Evolutionary conservation across 371 early-diverging fungal species (phyloP).

Genomic region (Entomophthora muscae): DNA sequence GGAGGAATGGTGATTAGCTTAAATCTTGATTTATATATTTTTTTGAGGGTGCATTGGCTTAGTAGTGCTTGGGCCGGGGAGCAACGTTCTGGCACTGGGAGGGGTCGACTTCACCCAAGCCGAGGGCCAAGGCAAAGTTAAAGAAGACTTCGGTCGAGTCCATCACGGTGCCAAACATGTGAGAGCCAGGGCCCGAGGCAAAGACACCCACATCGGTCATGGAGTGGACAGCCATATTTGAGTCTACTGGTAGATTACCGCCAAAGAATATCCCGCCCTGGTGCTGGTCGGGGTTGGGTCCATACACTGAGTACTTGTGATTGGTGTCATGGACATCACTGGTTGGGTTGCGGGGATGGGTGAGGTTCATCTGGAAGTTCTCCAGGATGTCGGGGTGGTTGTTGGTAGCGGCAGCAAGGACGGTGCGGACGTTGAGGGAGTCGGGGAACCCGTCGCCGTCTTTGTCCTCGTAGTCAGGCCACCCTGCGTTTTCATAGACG

Average conservation of each 20-base stretch:
- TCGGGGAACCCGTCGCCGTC: constrained; percentile 51
- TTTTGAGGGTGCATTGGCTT: too few relatives aligned
- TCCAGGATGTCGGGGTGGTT: constrained; percentile 34
- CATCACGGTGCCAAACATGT: constrained; percentile 28
- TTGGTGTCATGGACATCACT: constrained; percentile 3
- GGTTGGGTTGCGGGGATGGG: constrained; percentile 24
- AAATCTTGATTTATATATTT: too few relatives aligned
- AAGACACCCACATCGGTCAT: constrained; percentile 31
- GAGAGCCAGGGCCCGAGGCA: constrained; percentile 28
- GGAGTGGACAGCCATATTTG: constrained; percentile 29
- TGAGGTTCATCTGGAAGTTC: constrained; percentile 29
- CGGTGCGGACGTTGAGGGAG: constrained; percentile 32
- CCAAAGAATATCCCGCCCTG: constrained; percentile 22
- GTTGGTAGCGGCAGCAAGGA: constrained; percentile 40
- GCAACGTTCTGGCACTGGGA: background rate
- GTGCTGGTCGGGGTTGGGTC: constrained; percentile 18
- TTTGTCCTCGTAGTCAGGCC: constrained; percentile 37
- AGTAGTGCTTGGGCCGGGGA: background rate
- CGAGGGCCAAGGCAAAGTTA: constrained; percentile 4
- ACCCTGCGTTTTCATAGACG: constrained; percentile 41
- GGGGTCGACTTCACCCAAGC: constrained; percentile 2
- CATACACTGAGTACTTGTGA: constrained; percentile 12
- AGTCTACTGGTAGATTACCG: constrained; percentile 19
- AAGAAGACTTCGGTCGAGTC: constrained; percentile 41
- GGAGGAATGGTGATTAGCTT: too few relatives aligned